A percentile compares a stretch with the other conserved stretches of the same genome.
Evolutionary conservation across 139 green algal genomes (phyloP).

Genomic region (Zygnema cylindricum): DNA sequence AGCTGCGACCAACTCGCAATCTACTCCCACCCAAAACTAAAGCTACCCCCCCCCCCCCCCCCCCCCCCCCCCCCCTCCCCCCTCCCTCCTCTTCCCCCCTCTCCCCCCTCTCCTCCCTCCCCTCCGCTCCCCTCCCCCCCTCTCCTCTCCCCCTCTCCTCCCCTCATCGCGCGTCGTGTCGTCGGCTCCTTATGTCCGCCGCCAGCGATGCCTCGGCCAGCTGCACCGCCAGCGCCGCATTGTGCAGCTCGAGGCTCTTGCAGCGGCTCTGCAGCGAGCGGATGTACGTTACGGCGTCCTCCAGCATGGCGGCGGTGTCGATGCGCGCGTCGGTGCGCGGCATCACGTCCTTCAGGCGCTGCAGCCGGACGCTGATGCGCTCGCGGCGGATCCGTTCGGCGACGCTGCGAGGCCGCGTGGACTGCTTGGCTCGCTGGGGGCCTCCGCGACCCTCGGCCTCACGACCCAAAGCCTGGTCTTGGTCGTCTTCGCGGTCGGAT

Average conservation of each 20-base stretch:
- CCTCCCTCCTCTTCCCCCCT: background rate
- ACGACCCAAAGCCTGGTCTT: background rate
- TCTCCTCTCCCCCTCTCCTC: background rate
- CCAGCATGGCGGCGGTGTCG: conserved; percentile 50
- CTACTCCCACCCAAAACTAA: no score
- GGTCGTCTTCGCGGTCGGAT: conserved; percentile 2
- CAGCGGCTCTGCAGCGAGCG: conserved; percentile 39
- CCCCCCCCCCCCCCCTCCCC: background rate
- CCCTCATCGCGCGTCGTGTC: background rate
- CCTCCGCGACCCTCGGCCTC: background rate
- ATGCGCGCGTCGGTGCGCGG: conserved; percentile 41
- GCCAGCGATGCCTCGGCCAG: background rate
- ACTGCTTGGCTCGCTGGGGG: conserved; percentile 12
- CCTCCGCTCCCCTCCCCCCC: background rate
- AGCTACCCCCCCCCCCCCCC: no score
- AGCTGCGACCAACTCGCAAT: no score
- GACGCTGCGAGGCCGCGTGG: conserved; percentile 40
- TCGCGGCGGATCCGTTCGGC: conserved; percentile 43
- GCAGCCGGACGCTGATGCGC: conserved; percentile 40
- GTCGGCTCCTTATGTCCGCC: background rate
- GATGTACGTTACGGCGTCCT: conserved; percentile 52
- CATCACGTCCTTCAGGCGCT: conserved; percentile 52
- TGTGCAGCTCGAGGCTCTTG: conserved; percentile 39
- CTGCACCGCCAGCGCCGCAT: conserved; percentile 8
- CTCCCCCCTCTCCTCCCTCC: background rate